Evolutionary conservation across 1,139 yeast genomes (phyloP), one percentile per base, ranked within the genome.

Genomic region (Nakaseomyces uthaithaninus): DNA sequence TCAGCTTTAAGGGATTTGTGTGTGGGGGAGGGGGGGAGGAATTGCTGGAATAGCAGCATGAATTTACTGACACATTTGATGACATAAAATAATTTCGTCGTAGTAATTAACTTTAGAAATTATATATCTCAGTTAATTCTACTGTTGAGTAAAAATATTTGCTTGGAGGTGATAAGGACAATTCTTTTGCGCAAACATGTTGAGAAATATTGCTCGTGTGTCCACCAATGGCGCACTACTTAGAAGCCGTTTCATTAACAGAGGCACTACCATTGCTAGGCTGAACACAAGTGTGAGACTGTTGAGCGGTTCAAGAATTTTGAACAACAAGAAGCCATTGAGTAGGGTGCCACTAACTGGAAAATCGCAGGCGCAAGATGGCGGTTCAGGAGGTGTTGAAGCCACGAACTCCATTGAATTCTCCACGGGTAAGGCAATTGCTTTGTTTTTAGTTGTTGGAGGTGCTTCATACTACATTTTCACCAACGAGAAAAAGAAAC

Each of bases 341-440:
- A 68, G 73, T 51, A 52, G 83, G 57, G 65, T 75, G 45, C 70
- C 79, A 35, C 57, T 79, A 49, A 69, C 85, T 51, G 68, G 80
- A 54, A 37, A 23, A 15, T 27, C 33, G 10, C 25, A 25, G 23
- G 18, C 50, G 72, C 52, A 15, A 72, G 50, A 46, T 59, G 37
- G 43, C 56, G 46, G 58, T 62, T 33, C 60, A 56, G 45, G 57
- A 57, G 50, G 50, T 59, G 36, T 43, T 52, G 9, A 42, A 41
- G 11, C 48, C 49, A 2, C 52, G 51, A n/a, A 61, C 65, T 16
- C 36, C 25, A 58, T 82, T 39, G 91, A 83, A 49, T 79, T 84
- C 60, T 75, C 89, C 17, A 73, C 87, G 14, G 85, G 95, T 93
- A 82, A 81, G 56, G 86, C 94, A 0, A 78, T 83, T 16, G 59